These are phyloP conservation scores for Tritrichomonas musculus DNA, from an alignment of 208 protist genomes.

Conservation along the genomic window DNA sequence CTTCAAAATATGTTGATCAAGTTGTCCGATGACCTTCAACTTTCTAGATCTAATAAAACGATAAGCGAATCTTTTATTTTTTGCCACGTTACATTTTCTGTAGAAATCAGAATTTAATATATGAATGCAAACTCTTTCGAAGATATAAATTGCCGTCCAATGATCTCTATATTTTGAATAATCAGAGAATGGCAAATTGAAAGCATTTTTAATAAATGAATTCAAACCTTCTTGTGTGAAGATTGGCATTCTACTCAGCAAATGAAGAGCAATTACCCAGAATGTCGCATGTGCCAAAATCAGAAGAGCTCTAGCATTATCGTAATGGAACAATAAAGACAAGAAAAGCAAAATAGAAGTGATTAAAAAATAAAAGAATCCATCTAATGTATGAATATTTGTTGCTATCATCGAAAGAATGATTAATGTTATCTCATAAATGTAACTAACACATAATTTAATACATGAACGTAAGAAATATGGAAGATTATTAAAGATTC, in stretches of 20 bases:
- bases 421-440: not conserved
- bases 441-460: not conserved
- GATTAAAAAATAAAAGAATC: not conserved
- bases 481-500: not conserved
- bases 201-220: not conserved
- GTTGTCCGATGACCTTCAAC: not conserved
- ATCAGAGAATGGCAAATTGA: not conserved
- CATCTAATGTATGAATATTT: not conserved
- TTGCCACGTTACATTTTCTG: no score
- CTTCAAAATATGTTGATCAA: not conserved
- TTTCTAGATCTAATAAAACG: not conserved
- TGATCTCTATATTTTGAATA: no score
- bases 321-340: not conserved
- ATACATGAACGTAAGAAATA: not conserved
- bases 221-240: not conserved
- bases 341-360: not conserved
- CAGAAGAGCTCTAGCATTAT: not conserved
- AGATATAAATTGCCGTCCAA: not conserved
- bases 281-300: not conserved
- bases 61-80: not conserved
- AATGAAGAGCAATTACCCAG: not conserved
- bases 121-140: not conserved
- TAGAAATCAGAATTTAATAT: not conserved
- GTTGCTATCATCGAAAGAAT: not conserved
- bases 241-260: not conserved